Evolutionary conservation across 768 basidiomycete species (phyloP).

Genomic region (Trametes cinnabarina): DNA sequence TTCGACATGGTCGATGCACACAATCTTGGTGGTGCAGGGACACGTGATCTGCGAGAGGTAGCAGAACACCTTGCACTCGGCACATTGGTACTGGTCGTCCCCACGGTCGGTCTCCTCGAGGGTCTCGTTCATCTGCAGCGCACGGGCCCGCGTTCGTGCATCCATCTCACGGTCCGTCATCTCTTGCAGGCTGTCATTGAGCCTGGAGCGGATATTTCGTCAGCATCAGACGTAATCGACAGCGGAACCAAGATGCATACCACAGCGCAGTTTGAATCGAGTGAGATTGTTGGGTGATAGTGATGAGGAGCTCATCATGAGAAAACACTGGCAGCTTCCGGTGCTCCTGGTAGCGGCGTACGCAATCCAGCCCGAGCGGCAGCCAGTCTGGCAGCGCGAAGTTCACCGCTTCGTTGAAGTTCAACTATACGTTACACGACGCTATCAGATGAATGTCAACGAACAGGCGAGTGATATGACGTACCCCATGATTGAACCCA

Average conservation of each 20-base stretch:
- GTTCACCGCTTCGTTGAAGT: slow-evolving; percentile 99
- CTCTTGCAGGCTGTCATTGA: slow-evolving; percentile 77
- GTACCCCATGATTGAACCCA: slow-evolving; percentile 96
- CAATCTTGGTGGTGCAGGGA: slow-evolving; percentile 70
- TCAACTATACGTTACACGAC: slow-evolving; percentile 55
- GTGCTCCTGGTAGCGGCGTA: slow-evolving; percentile 86
- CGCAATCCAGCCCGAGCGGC: slow-evolving; percentile 80
- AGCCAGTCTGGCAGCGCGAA: slow-evolving; percentile 98
- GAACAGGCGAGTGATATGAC: slow-evolving; percentile 30
- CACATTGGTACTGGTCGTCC: slow-evolving; percentile 96
- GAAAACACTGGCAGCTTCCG: slow-evolving; percentile 95
- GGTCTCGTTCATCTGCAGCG: slow-evolving; percentile 59
- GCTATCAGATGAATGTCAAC: slow-evolving; percentile 11
- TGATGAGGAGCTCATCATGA: slow-evolving; percentile 94
- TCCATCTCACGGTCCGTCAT: slow-evolving; percentile 85
- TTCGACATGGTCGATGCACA: slow-evolving; percentile 82
- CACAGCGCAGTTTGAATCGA: slow-evolving; percentile 92
- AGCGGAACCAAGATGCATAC: slow-evolving; percentile 39
- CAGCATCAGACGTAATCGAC: slow-evolving; percentile 1
- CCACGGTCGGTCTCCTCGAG: slow-evolving; percentile 77
- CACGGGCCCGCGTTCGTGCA: slow-evolving; percentile 62
- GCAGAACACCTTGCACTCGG: slow-evolving; percentile 88
- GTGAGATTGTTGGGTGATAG: slow-evolving; percentile 94
- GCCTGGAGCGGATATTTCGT: slow-evolving; percentile 48
- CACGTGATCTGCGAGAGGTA: slow-evolving; percentile 93